Evolutionary conservation across 345 rosid genomes (phyloP), one percentile per base, ranked within the genome.

Genomic region (Brassica carinata): DNA sequence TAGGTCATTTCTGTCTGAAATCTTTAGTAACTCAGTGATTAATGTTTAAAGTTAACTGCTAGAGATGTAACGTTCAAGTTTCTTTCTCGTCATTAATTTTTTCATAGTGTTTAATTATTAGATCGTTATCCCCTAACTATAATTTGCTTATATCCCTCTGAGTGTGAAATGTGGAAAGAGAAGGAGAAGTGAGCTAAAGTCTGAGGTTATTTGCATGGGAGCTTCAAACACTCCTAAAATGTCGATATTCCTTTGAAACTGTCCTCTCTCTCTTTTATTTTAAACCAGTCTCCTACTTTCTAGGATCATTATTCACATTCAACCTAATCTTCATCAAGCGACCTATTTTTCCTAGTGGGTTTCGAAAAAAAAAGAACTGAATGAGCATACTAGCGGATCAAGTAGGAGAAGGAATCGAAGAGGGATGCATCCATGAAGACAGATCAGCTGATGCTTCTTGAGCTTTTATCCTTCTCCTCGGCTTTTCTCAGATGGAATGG

Each of bases 401-500:
- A 87, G 87, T 88, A 84, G 88, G 81, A 82, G 83, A 77, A 85
- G 79, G 74, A 86, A 81, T 48, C 76, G 83, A 77, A 80, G 88
- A 76, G 89, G 67, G 77, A 89, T 90, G 91, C 90, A 87, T 89
- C 94, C 86, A 92, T 94, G 98, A 89, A 88, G 98, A 91, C 91
- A 82, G 85, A 87, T 82, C 85, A 84, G 81, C 85, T 81, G 86
- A 85, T 82, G 83, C 88, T 90, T 89, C 87, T 85, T 82, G 80
- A 84, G 76, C 84, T 73, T 79, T 81, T 84, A 81, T 82, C 78
- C 75, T 74, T 73, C 77, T 73, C 75, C 72, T 14, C 31, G 84
- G 71, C 67, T 63, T 75, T 81, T 87, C 83, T 90, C 97, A 90
- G 92, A 95, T 95, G 99, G 99, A 95, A 95, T 95, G 99, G 99